Percentiles rank a stretch among this genome's conserved stretches.
Evolutionary conservation across 1,284 basidiomycete genomes (phyloP).

Genomic region (Malassezia brasiliensis): DNA sequence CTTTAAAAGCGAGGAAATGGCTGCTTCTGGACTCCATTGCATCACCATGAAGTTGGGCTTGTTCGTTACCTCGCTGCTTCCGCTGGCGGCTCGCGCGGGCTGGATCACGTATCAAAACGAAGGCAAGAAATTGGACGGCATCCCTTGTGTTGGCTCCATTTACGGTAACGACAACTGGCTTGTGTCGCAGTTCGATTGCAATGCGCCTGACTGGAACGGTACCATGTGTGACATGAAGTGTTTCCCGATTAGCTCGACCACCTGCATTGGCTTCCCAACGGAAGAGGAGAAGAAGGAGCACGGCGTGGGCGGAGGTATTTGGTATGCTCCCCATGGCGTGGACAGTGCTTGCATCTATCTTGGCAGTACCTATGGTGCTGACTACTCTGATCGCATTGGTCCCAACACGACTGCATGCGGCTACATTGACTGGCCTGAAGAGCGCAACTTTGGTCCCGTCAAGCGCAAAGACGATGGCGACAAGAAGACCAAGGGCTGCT

Average conservation of each 20-base stretch:
- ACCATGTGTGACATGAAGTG: conserved; percentile 15
- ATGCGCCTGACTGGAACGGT: conserved; percentile 11
- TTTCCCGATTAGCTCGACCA: conserved; percentile 13
- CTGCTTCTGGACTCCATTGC: too few species aligned
- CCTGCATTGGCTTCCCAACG: conserved; percentile 12
- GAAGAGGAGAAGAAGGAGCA: not conserved
- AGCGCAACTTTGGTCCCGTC: conserved; percentile 13
- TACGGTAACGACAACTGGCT: conserved; percentile 17
- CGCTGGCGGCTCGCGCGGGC: conserved; percentile 1
- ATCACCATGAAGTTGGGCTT: not conserved
- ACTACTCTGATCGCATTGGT: not conserved
- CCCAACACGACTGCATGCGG: conserved; percentile 10
- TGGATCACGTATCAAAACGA: conserved; percentile 18
- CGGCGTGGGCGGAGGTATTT: conserved; percentile 3
- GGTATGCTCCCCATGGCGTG: conserved; percentile 11
- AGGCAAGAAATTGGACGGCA: conserved; percentile 1
- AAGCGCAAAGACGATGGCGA: not conserved
- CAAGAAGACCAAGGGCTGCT: conserved; percentile 12
- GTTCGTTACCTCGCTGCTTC: not conserved
- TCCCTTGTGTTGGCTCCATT: conserved; percentile 10
- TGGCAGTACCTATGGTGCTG: not conserved
- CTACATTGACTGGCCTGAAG: conserved; percentile 14
- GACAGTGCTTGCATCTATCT: conserved; percentile 5
- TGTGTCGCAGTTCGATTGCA: conserved; percentile 14
- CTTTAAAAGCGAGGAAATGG: not conserved